These are phyloP conservation scores for Coniophora puteana DNA, from an alignment of 1,284 basidiomycete species.

Conservation along the genomic window DNA sequence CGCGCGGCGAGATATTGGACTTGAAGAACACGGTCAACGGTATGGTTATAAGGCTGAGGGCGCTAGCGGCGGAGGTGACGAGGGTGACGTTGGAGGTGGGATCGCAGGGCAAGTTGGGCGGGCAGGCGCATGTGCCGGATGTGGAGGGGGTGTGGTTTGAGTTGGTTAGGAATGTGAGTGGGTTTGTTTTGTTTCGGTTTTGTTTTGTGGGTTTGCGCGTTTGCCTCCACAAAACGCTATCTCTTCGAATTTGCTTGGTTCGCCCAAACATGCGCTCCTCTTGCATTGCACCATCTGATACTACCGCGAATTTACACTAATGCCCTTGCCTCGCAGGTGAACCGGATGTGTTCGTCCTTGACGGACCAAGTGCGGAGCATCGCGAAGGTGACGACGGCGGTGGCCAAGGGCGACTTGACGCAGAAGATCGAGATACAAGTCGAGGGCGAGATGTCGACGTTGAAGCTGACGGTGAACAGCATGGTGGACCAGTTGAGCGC, in stretches of 20 bases:
- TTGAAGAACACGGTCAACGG: slow-evolving; percentile 98
- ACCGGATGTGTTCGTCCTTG: slow-evolving; percentile 90
- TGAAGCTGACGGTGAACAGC: slow-evolving; percentile 83
- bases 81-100: slow-evolving; percentile 95
- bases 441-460: slow-evolving; percentile 87
- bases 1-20: slow-evolving; percentile 94
- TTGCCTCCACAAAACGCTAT: too few species aligned
- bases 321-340: slow-evolving; percentile 50
- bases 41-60: slow-evolving; percentile 90
- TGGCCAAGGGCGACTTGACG: slow-evolving; percentile 85
- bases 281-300: background rate
- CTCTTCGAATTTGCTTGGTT: background rate
- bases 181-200: slow-evolving; percentile 13
- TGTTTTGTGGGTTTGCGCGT: too few species aligned
- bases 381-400: slow-evolving; percentile 89
- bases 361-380: slow-evolving; percentile 95
- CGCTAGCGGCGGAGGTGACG: slow-evolving; percentile 94
- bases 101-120: slow-evolving; percentile 86
- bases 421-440: slow-evolving; percentile 90
- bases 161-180: slow-evolving; percentile 79
- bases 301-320: slow-evolving; percentile 4
- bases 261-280: background rate
- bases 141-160: slow-evolving; percentile 96
- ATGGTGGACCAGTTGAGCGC: slow-evolving; percentile 90
- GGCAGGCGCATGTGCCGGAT: slow-evolving; percentile 88